Evolutionary conservation across 1,284 basidiomycete genomes (phyloP).

Genomic region (Neotropicomus parvogracilis): DNA sequence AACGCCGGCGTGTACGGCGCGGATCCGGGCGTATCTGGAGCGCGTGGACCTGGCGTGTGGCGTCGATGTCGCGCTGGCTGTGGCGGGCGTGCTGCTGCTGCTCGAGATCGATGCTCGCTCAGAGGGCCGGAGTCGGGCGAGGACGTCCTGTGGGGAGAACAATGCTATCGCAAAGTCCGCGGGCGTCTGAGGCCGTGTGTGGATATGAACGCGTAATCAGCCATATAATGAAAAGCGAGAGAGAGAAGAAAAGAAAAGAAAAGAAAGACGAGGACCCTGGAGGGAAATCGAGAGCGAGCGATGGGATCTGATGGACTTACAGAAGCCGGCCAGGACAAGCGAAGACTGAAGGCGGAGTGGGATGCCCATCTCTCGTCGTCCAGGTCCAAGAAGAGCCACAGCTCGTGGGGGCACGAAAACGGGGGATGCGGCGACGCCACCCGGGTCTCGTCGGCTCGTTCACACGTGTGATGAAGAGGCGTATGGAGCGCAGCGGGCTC

Average conservation of each 20-base stretch:
- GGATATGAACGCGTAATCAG: neutral
- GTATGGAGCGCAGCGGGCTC: constrained; percentile 45
- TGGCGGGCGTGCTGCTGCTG: neutral
- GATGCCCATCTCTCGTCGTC: constrained; percentile 43
- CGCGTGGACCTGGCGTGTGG: constrained; percentile 32
- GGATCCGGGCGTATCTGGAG: constrained; percentile 52
- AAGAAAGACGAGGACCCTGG: neutral
- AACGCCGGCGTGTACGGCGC: constrained; percentile 49
- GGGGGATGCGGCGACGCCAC: constrained; percentile 20
- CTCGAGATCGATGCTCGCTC: neutral
- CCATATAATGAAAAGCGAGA: neutral
- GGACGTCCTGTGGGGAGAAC: constrained; percentile 32
- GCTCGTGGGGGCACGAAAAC: constrained; percentile 45
- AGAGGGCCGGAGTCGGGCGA: constrained; percentile 8
- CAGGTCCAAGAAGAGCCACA: constrained; percentile 55
- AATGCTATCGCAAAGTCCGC: constrained; percentile 43
- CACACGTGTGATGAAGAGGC: constrained; percentile 35
- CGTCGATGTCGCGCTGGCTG: neutral
- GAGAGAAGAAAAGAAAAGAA: neutral
- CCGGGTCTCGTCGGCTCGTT: constrained; percentile 16
- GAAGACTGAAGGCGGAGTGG: constrained; percentile 53
- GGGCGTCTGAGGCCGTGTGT: constrained; percentile 33
- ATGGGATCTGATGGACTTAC: constrained; percentile 39
- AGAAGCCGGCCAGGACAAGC: constrained; percentile 64
- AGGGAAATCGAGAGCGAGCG: neutral